Evolutionary conservation across 306 rosid species (phyloP), one percentile per base, ranked within the genome.

Genomic region (Morella rubra): DNA sequence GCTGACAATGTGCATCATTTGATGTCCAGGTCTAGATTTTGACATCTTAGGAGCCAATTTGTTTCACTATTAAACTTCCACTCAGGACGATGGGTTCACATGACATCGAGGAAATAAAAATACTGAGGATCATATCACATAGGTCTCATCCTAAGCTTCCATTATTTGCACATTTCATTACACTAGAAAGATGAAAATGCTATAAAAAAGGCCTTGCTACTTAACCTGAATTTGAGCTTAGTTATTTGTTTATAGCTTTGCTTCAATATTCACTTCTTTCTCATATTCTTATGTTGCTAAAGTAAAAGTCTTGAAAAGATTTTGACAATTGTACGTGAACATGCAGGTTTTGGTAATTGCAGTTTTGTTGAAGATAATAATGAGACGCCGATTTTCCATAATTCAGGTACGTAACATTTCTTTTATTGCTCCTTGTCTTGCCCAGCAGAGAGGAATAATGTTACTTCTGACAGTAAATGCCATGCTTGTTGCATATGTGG

Each of bases 271-370:
- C 49, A 42, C 3, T 65, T 65, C 22, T 65, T 42, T n/a, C 42
- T 65, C 18, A 14, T 14, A 58, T 27, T 60, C 22, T 60, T 60
- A 4, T 60, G 50, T 41, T 8, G 20, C 15, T 22, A 40, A 32
- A 16, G 46, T 37, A 15, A 15, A 37, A 18, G 3, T 65, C 49
- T 65, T 41, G 27, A 41, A 65, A 65, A 65, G 50, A 12, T 72
- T 49, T 71, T 86, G 59, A 75, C 65, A 72, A 44, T 50, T 86
- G 53, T 62, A 22, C 72, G 37, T 76, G 80, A 76, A 50, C 60
- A 66, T 87, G 81, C 89, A 96, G 99, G 99, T 96, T 84, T 92
- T 96, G 90, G 99, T 96, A 75, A 96, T 96, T 86, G 99, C 99
- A 73, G 88, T 92, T 81, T 86, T 96, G 81, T 82, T 96, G 51